Conservation (phyloP, 2,329 filamentous ascomycete genomes). For the Epicoccum sorghinum region DNA sequence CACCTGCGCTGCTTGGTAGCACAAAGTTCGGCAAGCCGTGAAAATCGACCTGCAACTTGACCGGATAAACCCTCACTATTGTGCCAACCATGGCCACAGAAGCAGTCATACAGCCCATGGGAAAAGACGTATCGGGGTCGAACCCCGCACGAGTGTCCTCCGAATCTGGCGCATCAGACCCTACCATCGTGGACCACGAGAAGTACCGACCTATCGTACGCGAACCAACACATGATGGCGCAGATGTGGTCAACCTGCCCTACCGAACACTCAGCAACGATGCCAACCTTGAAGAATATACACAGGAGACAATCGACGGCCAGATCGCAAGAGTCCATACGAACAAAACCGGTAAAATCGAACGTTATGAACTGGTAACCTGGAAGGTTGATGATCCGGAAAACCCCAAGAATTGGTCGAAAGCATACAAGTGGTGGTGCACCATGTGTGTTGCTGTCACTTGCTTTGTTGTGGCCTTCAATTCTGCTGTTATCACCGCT, state of each 20-base stretch:
- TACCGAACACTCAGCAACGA: slow-evolving; percentile 67
- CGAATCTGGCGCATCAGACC: slow-evolving; percentile 23
- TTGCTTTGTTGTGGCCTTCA: slow-evolving; percentile 55
- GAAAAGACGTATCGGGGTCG: slow-evolving; percentile 14
- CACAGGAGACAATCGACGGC: slow-evolving; percentile 65
- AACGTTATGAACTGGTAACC: slow-evolving; percentile 67
- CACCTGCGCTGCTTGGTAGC: too few relatives aligned
- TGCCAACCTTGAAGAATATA: slow-evolving; percentile 67
- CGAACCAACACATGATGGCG: slow-evolving; percentile 33
- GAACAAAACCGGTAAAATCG: slow-evolving; percentile 58
- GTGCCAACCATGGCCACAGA: slow-evolving; percentile 25
- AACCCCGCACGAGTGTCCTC: slow-evolving; percentile 8
- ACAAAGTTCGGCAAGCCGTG: too few relatives aligned
- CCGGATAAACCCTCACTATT: background rate
- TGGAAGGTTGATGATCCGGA: slow-evolving; percentile 74
- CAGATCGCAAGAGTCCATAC: slow-evolving; percentile 65
- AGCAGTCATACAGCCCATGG: slow-evolving; percentile 16
- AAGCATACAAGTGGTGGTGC: slow-evolving; percentile 74
- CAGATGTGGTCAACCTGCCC: slow-evolving; percentile 64
- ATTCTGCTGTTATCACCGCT: slow-evolving; percentile 77
- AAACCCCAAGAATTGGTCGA: slow-evolving; percentile 87
- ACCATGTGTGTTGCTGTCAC: slow-evolving; percentile 79
- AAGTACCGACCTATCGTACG: slow-evolving; percentile 26
- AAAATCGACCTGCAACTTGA: background rate
- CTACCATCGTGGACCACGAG: slow-evolving; percentile 20